phyloP scores from a whole-genome alignment of 768 basidiomycete species.

The Leccinum ochraceum region DNA sequence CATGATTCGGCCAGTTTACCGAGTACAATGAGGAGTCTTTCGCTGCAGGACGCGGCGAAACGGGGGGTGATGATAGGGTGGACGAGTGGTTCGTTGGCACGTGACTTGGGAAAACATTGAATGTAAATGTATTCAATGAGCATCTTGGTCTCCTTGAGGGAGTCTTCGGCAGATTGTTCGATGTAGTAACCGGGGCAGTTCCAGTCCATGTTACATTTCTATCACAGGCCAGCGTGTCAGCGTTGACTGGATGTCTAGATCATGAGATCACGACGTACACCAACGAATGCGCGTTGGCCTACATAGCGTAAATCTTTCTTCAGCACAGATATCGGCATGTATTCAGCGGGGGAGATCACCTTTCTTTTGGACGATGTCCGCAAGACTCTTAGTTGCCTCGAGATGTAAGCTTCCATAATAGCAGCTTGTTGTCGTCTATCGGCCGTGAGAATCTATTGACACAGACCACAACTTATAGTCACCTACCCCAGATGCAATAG shows the following conservation, averaged over 20 bases:
- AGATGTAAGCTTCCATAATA: slow-evolving; percentile 85
- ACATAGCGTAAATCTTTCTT: neutral
- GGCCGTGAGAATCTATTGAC: slow-evolving; percentile 4
- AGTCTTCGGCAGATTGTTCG: slow-evolving; percentile 53
- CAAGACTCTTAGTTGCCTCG: slow-evolving; percentile 75
- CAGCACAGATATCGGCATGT: slow-evolving; percentile 2
- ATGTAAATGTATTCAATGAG: slow-evolving; percentile 63
- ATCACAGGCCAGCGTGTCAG: slow-evolving; percentile 15
- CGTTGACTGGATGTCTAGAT: neutral
- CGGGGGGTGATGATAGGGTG: slow-evolving; percentile 91
- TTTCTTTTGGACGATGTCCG: slow-evolving; percentile 59
- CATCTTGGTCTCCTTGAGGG: slow-evolving; percentile 58
- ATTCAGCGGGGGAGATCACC: slow-evolving; percentile 39
- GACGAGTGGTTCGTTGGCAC: slow-evolving; percentile 54
- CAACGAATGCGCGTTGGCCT: slow-evolving; percentile 84
- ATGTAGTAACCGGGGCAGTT: slow-evolving; percentile 67
- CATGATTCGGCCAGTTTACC: slow-evolving; percentile 56
- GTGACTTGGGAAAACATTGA: slow-evolving; percentile 44
- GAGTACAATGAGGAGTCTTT: slow-evolving; percentile 58
- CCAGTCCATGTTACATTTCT: slow-evolving; percentile 46
- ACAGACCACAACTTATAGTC: neutral
- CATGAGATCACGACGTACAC: slow-evolving; percentile 46
- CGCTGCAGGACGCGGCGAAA: slow-evolving; percentile 86
- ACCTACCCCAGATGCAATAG: slow-evolving; percentile 73
- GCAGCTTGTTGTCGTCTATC: slow-evolving; percentile 84